Evolutionary conservation across 306 rosid genomes (phyloP), one percentile per base, ranked within the genome.

Genomic region (Lupinus albus): DNA sequence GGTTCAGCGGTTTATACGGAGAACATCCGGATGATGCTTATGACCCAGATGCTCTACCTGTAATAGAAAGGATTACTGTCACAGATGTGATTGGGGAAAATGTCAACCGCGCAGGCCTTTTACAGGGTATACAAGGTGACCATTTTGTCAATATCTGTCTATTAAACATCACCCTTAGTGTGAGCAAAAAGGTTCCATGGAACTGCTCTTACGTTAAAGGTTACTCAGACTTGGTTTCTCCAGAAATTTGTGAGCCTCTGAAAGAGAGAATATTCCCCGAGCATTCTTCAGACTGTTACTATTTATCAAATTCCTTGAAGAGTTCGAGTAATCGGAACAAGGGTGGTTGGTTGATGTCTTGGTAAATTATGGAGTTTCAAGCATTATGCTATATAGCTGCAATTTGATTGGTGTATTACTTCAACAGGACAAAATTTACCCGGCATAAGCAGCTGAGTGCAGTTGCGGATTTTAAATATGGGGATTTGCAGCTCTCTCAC

Each of bases 191-290:
- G 11, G 16, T 62, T 74, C 92, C 88, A 45, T 89, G 96, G 96
- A 86, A 84, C 79, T 89, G 96, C 80, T 78, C 96, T 15, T 30
- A 80, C 30, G 50, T 89, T 59, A 62, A 75, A 72, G 96, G 96
- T 66, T 86, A 82, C 96, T 11, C 95, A 2, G 81, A 81, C 41
- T 59, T 58, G 73, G 92, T 89, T 59, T 71, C 57, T 9, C 91
- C 91, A 2, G 71, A 79, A 80, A 60, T 50, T 17, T 86, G 91
- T 72, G 76, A 50, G 59, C 83, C 81, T 68, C 84, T 84, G 42
- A 68, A 63, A 49, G 75, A 78, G 48, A 80, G 82, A 44, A 72
- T 88, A 74, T 76, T 51, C 67, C 91, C 91, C 5, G 81, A 76
- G 76, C 86, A 84, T 79, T 41, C 32, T 73, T 76, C 85, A n/a